A percentile compares a stretch with the other conserved stretches of the same genome.
Evolutionary conservation across 805 yeast genomes (phyloP).

Genomic region (Debaryomyces castellii): DNA sequence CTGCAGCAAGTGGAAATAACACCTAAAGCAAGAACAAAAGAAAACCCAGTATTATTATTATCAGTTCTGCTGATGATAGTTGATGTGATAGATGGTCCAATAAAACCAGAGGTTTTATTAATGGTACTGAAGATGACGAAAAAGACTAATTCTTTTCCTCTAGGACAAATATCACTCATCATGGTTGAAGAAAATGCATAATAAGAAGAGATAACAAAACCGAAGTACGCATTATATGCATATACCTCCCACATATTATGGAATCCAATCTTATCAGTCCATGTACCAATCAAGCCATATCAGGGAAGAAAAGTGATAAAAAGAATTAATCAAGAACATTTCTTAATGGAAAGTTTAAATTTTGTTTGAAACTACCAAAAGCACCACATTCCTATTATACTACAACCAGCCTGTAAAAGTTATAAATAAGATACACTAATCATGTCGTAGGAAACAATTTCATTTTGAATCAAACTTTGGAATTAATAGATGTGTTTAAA

Average conservation of each 20-base stretch:
- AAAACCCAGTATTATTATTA: slow-evolving; percentile 4
- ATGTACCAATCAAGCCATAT: slow-evolving; percentile 3
- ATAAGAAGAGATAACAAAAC: slow-evolving; percentile 4
- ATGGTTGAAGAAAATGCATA: slow-evolving; percentile 4
- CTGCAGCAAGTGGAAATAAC: background rate
- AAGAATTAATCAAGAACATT: slow-evolving; percentile 2
- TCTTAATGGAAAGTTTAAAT: background rate
- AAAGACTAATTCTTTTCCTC: slow-evolving; percentile 6
- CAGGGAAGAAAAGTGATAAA: slow-evolving; percentile 1
- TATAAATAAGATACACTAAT: slow-evolving; percentile 1
- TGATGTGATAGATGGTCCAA: slow-evolving; percentile 4
- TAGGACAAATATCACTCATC: slow-evolving; percentile 5
- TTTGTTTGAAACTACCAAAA: slow-evolving; percentile 1
- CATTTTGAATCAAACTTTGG: slow-evolving; percentile 6
- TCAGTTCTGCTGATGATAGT: slow-evolving; percentile 4
- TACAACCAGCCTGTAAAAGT: slow-evolving; percentile 1
- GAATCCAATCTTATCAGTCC: slow-evolving; percentile 1
- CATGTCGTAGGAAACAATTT: slow-evolving; percentile 5
- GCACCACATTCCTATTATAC: background rate
- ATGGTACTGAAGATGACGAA: slow-evolving; percentile 6
- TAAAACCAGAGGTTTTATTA: slow-evolving; percentile 6
- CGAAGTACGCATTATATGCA: slow-evolving; percentile 3
- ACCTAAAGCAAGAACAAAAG: background rate
- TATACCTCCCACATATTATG: slow-evolving; percentile 2
- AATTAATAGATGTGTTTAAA: slow-evolving; percentile 1